Base-by-base conservation (phyloP, 306 rosid species). In the Arachis hypogaea region DNA sequence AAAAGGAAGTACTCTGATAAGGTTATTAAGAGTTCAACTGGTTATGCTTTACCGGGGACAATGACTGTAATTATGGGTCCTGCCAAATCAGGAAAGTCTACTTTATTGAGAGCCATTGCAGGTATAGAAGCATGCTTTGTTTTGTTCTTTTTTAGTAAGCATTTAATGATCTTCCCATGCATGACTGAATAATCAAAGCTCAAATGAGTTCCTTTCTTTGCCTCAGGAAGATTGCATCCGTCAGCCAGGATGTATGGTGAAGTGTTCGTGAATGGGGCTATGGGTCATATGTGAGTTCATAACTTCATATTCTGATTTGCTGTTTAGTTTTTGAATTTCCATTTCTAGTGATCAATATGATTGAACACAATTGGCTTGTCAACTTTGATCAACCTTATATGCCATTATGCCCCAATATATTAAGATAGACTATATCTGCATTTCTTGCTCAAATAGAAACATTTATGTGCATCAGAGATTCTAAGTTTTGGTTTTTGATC, bases 41-140 rank as follows among this genome's bases (percentile, higher is more conserved):
- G 99, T 83, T 95, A 95, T 82, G 98, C 99, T 3, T 82, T 95
- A 76, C 99, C 98, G 6, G 98, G 97, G 52, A 92, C 98, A 18
- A 90, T 95, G 94, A 92, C 99, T 0, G 97, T 95, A 40, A 88
- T 95, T 41, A 95, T 95, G 99, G 99, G 99, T 61, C 99, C 99
- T 41, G 93, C 97, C 65, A 95, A 86, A 76, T 92, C 99, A 2
- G 99, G 99, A 63, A 95, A 95, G 74, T 87, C 99, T 61, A 92
- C 99, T 0, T 89, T 95, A 33, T 85, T 95, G 64, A 82, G 90
- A 78, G 98, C 98, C 47, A 73, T 95, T 83, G 87, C 98, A 88
- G 99, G 99, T 95, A 42, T 80, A 66, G 45, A 71, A 76, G 72
- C 80, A 60, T 57, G 12, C 68, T 42, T 69, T 59, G 60, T 43